These are phyloP conservation scores for Besnoitia besnoiti DNA, from an alignment of 169 alveolate species.

Conservation along the genomic window DNA sequence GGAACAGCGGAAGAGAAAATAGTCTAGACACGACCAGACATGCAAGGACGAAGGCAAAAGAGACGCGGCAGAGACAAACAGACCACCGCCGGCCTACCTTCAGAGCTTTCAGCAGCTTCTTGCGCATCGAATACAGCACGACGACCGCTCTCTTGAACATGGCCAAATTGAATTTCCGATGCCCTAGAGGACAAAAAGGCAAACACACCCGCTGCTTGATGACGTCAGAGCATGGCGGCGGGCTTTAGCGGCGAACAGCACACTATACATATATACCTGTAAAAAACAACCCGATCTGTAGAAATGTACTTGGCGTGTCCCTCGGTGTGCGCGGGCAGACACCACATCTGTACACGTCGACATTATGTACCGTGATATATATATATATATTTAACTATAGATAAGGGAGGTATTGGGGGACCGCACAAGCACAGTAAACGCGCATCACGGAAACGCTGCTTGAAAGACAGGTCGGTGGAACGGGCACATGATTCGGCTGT, in stretches of 20 bases:
- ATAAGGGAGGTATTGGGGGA: not conserved
- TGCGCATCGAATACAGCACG: conserved; percentile 43
- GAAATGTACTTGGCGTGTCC: no score
- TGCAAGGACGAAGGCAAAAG: not conserved
- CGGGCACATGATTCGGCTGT: not conserved
- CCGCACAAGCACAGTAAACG: not conserved
- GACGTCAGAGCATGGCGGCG: no score
- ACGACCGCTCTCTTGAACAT: conserved; percentile 62
- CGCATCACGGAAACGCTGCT: not conserved
- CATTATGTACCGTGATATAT: no score
- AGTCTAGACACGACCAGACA: no score
- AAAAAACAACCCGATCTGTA: no score
- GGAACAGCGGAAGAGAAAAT: no score
- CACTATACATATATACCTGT: not conserved
- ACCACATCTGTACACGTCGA: no score
- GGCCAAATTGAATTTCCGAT: conserved; percentile 45
- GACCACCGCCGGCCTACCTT: conserved; percentile 16
- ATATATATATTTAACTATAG: not conserved
- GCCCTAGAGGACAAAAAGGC: conserved; percentile 21
- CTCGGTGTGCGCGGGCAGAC: no score
- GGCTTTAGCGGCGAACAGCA: not conserved
- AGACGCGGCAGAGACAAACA: not conserved
- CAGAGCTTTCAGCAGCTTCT: conserved; percentile 42
- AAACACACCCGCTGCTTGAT: not conserved
- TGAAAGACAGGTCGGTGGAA: no score